Evolutionary conservation across 331 rosid species (phyloP).

Genomic region (Acacia concinna): DNA sequence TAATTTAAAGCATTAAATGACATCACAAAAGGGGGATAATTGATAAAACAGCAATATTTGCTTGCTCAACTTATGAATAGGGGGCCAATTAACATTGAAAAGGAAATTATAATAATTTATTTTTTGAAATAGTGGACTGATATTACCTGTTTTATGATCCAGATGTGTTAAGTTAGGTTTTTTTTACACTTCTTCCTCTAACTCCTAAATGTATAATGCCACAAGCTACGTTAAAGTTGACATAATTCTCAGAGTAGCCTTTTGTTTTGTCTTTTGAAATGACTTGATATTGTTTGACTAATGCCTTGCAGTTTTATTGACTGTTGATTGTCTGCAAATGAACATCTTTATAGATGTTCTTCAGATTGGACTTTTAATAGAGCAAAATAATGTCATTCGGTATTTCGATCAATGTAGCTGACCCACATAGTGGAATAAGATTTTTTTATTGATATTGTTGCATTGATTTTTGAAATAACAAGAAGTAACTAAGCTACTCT

Average conservation of each 20-base stretch:
- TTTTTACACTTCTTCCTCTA: neutral
- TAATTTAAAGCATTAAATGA: neutral
- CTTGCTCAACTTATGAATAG: neutral
- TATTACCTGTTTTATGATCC: neutral
- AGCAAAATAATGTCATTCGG: too few species aligned
- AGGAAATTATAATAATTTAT: too few species aligned
- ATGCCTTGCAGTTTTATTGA: neutral
- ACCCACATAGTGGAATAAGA: too few species aligned
- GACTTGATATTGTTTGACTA: neutral
- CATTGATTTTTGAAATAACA: neutral
- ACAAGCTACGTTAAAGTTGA: neutral
- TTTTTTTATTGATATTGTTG: too few species aligned
- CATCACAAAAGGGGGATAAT: neutral
- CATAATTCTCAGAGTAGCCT: neutral
- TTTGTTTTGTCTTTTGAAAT: neutral
- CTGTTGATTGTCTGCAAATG: neutral
- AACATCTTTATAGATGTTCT: neutral
- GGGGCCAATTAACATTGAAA: neutral
- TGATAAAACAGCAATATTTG: neutral
- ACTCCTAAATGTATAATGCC: neutral
- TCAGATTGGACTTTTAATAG: too few species aligned
- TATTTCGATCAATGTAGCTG: too few species aligned
- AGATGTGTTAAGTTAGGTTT: neutral
- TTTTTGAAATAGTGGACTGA: too few species aligned
- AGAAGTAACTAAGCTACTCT: constrained; percentile 25